phyloP scores from a whole-genome alignment of 2,329 filamentous ascomycete species.

The Fusarium austroafricanum region DNA sequence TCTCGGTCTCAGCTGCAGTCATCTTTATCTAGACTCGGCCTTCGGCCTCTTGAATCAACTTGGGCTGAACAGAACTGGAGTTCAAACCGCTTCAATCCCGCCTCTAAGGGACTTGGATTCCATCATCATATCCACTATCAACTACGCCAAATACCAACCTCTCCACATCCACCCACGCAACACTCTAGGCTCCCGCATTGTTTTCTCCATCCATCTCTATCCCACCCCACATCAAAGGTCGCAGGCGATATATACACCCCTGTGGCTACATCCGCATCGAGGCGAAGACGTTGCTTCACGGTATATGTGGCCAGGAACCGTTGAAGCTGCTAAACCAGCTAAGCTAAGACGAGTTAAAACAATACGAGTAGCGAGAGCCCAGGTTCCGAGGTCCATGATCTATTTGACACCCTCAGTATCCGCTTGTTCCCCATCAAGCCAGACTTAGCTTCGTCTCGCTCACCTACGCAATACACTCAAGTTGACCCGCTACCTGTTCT shows the following conservation, averaged over 20 bases:
- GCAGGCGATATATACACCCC: slow-evolving; percentile 27
- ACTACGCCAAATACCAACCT: background rate
- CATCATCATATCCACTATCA: slow-evolving; percentile 34
- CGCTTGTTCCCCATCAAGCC: slow-evolving; percentile 16
- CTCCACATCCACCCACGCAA: background rate
- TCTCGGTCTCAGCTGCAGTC: slow-evolving; percentile 3
- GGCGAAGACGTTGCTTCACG: slow-evolving; percentile 13
- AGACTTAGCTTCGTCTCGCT: slow-evolving; percentile 7
- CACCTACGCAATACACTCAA: slow-evolving; percentile 22
- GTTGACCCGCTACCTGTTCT: background rate
- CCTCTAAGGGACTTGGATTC: slow-evolving; percentile 19
- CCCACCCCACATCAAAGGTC: slow-evolving; percentile 4
- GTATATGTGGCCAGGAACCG: slow-evolving; percentile 30
- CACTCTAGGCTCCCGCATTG: slow-evolving; percentile 24
- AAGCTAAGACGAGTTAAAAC: slow-evolving; percentile 16
- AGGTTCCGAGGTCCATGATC: slow-evolving; percentile 22
- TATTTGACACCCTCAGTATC: slow-evolving; percentile 12
- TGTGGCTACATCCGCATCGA: slow-evolving; percentile 12
- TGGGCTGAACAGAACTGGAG: slow-evolving; percentile 1
- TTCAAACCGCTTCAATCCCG: slow-evolving; percentile 1
- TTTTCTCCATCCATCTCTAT: slow-evolving; percentile 1
- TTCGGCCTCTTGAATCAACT: background rate
- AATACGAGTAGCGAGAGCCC: slow-evolving; percentile 6
- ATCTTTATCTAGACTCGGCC: background rate
- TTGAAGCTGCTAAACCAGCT: slow-evolving; percentile 15